Conservation (phyloP, 2,329 filamentous ascomycete genomes). For the Botrytis pseudocinerea region DNA sequence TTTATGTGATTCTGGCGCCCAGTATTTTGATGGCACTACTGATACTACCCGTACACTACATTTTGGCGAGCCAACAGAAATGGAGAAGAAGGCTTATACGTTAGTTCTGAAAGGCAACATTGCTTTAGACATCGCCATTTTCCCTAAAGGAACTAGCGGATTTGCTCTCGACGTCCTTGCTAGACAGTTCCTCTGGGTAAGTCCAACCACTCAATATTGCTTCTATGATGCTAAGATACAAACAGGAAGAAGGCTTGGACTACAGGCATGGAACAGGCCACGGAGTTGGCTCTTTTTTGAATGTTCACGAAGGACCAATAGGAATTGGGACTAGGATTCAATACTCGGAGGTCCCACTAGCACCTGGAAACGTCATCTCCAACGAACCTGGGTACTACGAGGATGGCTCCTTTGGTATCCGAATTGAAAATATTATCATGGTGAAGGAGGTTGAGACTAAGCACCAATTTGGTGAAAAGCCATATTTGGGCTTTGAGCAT, state of each 20-base stretch:
- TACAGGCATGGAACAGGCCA: conserved; percentile 97
- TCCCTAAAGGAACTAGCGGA: conserved; percentile 92
- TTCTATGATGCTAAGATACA: conserved; percentile 22
- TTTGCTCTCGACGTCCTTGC: conserved; percentile 88
- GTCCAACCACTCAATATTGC: conserved; percentile 29
- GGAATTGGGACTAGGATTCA: conserved; percentile 91
- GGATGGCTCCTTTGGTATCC: conserved; percentile 89
- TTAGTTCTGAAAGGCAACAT: conserved; percentile 94
- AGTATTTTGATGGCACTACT: conserved; percentile 93
- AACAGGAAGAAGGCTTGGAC: conserved; percentile 73
- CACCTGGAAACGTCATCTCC: conserved; percentile 91
- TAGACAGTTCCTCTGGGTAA: conserved; percentile 87
- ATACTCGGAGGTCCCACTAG: conserved; percentile 85
- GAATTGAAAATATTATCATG: conserved; percentile 95
- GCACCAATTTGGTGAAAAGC: conserved; percentile 88
- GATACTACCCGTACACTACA: conserved; percentile 94
- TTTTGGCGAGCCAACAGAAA: conserved; percentile 79
- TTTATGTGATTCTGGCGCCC: conserved; percentile 95
- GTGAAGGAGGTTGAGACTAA: conserved; percentile 85
- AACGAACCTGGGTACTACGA: conserved; percentile 98
- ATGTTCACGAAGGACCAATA: conserved; percentile 96
- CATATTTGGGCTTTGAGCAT: conserved; percentile 92
- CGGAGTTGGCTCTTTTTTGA: conserved; percentile 91
- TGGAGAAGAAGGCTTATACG: conserved; percentile 88
- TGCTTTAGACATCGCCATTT: conserved; percentile 79